Conservation (phyloP, 768 basidiomycete species). For the Rhodotorula graminis region DNA sequence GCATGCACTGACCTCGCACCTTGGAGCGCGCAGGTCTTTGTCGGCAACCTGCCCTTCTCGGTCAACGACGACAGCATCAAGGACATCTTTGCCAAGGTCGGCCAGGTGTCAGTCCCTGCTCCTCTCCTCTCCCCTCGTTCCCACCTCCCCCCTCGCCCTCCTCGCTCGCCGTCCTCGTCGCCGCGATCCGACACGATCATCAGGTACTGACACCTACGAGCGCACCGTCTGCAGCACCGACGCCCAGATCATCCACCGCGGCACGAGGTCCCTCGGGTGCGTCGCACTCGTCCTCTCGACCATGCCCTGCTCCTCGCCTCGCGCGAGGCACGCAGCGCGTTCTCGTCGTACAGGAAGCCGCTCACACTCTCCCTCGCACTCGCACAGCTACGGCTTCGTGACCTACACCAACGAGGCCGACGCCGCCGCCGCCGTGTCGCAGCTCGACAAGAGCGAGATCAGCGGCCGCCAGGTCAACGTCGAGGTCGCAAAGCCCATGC, state of each 20-base stretch:
- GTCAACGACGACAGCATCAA: constrained; percentile 92
- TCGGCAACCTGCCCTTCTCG: constrained; percentile 89
- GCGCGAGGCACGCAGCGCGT: neutral
- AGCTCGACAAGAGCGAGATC: constrained; percentile 81
- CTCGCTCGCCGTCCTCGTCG: neutral
- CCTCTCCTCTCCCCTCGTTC: neutral
- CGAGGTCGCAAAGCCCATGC: constrained; percentile 78
- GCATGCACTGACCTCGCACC: neutral
- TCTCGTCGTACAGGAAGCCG: neutral
- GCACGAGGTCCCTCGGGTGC: constrained; percentile 36
- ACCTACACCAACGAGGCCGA: constrained; percentile 73
- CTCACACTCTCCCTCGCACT: neutral
- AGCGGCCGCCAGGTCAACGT: constrained; percentile 82
- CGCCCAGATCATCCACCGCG: constrained; percentile 68
- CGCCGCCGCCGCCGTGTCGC: constrained; percentile 76
- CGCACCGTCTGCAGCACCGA: constrained; percentile 56
- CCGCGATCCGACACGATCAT: too few relatives aligned
- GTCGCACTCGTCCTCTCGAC: neutral
- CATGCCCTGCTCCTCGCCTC: neutral
- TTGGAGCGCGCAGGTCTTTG: constrained; percentile 64
- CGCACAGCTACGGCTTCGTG: constrained; percentile 77
- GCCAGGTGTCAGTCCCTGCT: constrained; percentile 69
- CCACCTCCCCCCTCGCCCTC: too few relatives aligned
- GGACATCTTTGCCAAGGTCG: constrained; percentile 84
- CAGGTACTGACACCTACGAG: neutral